Conservation (phyloP, 2,329 filamentous ascomycete genomes). For the Ophiocordyceps unilateralis region DNA sequence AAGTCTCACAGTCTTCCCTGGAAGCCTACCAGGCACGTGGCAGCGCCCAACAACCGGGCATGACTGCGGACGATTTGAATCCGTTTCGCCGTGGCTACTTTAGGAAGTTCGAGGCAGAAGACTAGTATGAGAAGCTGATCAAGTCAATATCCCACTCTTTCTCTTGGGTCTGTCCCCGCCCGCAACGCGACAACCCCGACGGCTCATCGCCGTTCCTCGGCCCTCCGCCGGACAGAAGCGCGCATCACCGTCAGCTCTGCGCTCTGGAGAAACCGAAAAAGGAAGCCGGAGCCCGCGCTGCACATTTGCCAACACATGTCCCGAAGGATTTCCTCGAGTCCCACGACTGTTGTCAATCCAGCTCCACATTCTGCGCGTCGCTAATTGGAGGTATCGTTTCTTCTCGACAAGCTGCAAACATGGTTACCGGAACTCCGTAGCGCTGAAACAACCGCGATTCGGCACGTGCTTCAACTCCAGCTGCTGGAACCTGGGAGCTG, state of each 20-base stretch:
- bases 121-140: not conserved
- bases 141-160: not conserved
- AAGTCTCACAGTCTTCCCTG: conserved; percentile 29
- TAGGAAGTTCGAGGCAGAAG: conserved; percentile 27
- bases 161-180: not conserved
- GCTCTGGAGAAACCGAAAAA: not conserved
- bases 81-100: conserved; percentile 44
- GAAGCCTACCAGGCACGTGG: conserved; percentile 15
- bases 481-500: conserved; percentile 59
- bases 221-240: not conserved
- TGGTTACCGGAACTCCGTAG: conserved; percentile 57
- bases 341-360: not conserved
- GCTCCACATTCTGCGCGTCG: conserved; percentile 1
- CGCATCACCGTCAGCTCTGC: not conserved
- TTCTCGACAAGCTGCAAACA: not conserved
- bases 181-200: not conserved
- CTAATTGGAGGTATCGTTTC: conserved; percentile 2
- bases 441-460: conserved; percentile 66
- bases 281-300: not conserved
- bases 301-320: not conserved
- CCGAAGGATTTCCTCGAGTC: not conserved
- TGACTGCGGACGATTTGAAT: conserved; percentile 40
- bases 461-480: conserved; percentile 79
- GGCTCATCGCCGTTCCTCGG: not conserved
- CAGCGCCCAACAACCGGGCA: conserved; percentile 19